These are phyloP conservation scores for Podila clonocystis DNA, from an alignment of 192 early-diverging fungal genomes.

Conservation along the genomic window DNA sequence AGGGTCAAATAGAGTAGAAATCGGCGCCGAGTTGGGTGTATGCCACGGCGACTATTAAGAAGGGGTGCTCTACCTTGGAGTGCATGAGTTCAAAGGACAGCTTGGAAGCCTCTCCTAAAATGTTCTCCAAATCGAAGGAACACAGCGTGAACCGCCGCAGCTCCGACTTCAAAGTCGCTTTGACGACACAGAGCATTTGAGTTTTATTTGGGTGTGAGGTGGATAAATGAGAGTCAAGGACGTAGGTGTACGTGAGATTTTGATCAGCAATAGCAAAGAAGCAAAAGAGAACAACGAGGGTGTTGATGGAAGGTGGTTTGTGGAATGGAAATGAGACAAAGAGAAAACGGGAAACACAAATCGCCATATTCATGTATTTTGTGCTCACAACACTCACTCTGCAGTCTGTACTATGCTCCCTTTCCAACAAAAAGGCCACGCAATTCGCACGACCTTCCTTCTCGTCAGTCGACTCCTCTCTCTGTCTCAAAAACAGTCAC, in stretches of 20 bases:
- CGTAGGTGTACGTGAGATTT: background rate
- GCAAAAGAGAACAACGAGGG: background rate
- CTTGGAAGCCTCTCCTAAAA: conserved; percentile 5
- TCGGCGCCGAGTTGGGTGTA: too few species aligned
- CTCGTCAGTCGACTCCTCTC: too few species aligned
- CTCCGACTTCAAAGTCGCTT: conserved; percentile 22
- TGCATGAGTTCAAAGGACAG: conserved; percentile 22
- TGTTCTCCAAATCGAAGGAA: conserved; percentile 13
- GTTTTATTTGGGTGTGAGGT: background rate
- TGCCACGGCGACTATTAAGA: background rate
- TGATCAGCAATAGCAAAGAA: background rate
- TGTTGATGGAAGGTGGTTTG: background rate
- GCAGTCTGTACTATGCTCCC: too few species aligned
- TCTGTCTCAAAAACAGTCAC: too few species aligned
- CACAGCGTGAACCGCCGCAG: conserved; percentile 32
- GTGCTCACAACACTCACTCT: too few species aligned
- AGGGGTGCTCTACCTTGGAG: conserved; percentile 17
- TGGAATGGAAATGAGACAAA: background rate
- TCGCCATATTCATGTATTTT: background rate
- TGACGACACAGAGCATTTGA: conserved; percentile 33
- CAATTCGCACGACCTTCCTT: too few species aligned
- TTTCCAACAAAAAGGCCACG: too few species aligned
- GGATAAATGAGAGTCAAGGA: background rate
- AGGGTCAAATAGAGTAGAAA: background rate
- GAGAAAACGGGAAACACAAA: background rate